Evolutionary conservation across 192 early-diverging fungal genomes (phyloP), one percentile per base, ranked within the genome.

Genomic region (Coemansia sp.): DNA sequence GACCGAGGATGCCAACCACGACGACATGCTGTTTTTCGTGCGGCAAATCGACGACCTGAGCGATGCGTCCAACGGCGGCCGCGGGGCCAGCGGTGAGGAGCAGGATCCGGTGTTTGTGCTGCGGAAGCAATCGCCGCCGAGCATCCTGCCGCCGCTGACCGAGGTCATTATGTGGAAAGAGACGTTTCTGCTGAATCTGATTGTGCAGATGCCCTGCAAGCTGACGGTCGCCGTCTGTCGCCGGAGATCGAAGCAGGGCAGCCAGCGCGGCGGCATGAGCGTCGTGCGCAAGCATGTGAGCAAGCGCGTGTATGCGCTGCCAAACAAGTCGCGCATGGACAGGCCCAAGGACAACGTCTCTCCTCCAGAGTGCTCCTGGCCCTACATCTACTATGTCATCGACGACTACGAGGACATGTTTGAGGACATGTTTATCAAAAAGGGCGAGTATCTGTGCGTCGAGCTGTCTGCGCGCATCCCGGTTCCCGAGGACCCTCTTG

Each of bases 371-470:
- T 90, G 88, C 68, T 93, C 92, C 16, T 94, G 90, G 71, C 94
- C 94, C 7, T 71, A 90, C 64, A 91, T 96, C 32, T 94, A 96
- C 78, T 96, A 94, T 78, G 90, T 91, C 30, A 87, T 93, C 55
- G 91, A 94, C 74, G 92, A 96, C 82, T 96, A 87, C 75, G 91
- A 96, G 65, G 91, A 90, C 56, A 84, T 86, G 73, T 91, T 93
- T 73, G 84, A 94, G 61, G 91, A 95, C 77, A 82, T 95, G 68
- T 85, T 91, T 63, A 88, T 95, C 39, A 84, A 79, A 46, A 88
- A 92, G 52, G 84, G 85, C 56, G 93, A 95, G 81, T 93, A 93
- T 69, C 83, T 95, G 32, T 95, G 93, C 68, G 92, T 93, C 2
- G 93, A 95, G 71, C 82, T 95, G 6, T 89, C 91, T 5, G 87